These are phyloP conservation scores for Citrus sp. DNA, from an alignment of 345 rosid genomes.

Conservation along the genomic window DNA sequence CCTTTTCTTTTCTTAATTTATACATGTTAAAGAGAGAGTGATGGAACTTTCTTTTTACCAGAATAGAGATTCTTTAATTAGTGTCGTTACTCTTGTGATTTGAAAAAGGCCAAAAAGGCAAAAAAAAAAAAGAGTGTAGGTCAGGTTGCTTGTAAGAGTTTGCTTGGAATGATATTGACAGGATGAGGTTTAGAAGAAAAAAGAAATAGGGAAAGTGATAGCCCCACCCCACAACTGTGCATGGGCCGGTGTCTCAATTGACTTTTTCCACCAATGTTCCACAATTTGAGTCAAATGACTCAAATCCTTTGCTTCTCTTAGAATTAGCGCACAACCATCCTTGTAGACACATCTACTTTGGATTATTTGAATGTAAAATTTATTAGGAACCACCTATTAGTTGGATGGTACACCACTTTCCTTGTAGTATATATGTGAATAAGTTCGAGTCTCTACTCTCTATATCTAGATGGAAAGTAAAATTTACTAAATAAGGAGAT, in stretches of 20 bases:
- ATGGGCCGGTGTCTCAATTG: conserved; percentile 9
- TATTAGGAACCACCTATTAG: too few relatives aligned
- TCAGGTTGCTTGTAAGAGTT: conserved; percentile 31
- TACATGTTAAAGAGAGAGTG: too few relatives aligned
- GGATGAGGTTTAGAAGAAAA: neutral
- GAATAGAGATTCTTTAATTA: neutral
- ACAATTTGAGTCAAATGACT: too few relatives aligned
- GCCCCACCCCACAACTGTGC: conserved; percentile 18
- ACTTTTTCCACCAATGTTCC: neutral
- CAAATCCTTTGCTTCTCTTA: neutral
- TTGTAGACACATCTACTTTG: too few relatives aligned
- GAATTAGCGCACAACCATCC: neutral
- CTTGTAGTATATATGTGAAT: too few relatives aligned
- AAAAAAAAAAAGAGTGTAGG: neutral
- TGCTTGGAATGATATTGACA: conserved; percentile 22
- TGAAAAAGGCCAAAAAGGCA: neutral
- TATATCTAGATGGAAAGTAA: too few relatives aligned
- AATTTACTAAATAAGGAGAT: too few relatives aligned
- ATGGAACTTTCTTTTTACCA: too few relatives aligned
- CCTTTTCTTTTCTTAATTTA: too few relatives aligned
- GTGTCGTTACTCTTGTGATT: neutral
- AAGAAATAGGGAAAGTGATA: neutral
- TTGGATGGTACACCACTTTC: too few relatives aligned
- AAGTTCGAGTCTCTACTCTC: too few relatives aligned
- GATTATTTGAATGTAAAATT: too few relatives aligned